Percentiles rank a stretch among this genome's conserved stretches.
Evolutionary conservation across 73 alveolate genomes (phyloP).

Genomic region (Effrenium voratum): DNA sequence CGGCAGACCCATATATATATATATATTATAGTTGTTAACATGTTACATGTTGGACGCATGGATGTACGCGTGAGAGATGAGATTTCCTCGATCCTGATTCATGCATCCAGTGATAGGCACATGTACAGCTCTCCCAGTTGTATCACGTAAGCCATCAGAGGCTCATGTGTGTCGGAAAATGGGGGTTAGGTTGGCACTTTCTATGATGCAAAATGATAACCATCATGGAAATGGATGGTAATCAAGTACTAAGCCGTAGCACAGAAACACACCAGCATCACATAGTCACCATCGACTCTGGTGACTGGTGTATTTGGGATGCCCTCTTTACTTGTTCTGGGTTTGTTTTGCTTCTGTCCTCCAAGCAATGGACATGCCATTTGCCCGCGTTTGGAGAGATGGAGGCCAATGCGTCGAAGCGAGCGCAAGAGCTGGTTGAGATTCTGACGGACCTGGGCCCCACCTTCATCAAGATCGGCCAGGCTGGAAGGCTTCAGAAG

Average conservation of each 20-base stretch:
- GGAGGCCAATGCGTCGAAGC: conserved; percentile 62
- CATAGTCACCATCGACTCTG: too few species aligned
- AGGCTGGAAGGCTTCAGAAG: background rate
- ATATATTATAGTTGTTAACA: background rate
- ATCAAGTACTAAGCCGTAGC: too few species aligned
- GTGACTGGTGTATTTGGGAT: too few species aligned
- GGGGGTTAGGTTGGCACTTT: too few species aligned
- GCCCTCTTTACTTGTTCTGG: background rate
- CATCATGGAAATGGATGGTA: too few species aligned
- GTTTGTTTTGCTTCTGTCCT: background rate
- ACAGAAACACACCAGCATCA: too few species aligned
- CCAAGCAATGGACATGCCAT: too few species aligned
- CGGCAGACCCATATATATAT: background rate
- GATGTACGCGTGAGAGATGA: background rate
- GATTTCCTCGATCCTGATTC: background rate
- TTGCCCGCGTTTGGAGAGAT: too few species aligned
- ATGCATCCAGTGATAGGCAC: background rate
- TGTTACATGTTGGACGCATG: background rate
- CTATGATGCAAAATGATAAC: too few species aligned
- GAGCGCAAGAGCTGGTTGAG: conserved; percentile 57
- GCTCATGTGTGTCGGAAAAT: background rate
- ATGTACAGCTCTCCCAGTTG: background rate
- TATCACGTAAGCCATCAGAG: background rate
- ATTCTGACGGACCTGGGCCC: conserved; percentile 88
- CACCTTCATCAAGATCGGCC: conserved; percentile 90